Evolutionary conservation across 2,329 filamentous ascomycete species (phyloP).

Genomic region (Apiospora phragmitis): DNA sequence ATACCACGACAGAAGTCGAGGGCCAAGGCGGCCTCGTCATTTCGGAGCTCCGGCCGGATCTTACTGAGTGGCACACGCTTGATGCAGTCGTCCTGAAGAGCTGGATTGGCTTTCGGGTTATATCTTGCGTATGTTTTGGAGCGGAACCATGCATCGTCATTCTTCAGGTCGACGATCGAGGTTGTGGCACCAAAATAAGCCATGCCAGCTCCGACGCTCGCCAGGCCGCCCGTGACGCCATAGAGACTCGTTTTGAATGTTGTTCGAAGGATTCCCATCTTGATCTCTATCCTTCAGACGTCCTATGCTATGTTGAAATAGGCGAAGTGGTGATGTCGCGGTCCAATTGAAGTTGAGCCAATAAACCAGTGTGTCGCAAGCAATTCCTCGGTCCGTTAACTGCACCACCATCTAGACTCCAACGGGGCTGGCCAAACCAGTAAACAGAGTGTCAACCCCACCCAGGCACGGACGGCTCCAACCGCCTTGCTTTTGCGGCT

Average conservation of each 20-base stretch:
- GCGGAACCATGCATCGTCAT: constrained; percentile 62
- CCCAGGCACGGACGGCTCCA: neutral
- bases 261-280: constrained; percentile 55
- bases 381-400: neutral
- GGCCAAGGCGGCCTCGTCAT: constrained; percentile 58
- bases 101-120: constrained; percentile 64
- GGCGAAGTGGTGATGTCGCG: neutral
- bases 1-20: constrained; percentile 68
- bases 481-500: neutral
- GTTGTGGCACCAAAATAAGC: constrained; percentile 55
- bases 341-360: neutral
- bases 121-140: constrained; percentile 56
- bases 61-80: constrained; percentile 62
- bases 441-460: neutral
- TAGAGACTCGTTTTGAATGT: constrained; percentile 43
- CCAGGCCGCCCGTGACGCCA: constrained; percentile 48
- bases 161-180: constrained; percentile 55
- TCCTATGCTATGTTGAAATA: neutral
- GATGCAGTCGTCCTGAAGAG: constrained; percentile 64
- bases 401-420: neutral
- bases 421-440: neutral
- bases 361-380: neutral
- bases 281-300: neutral
- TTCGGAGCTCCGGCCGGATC: constrained; percentile 64
- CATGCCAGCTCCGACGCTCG: constrained; percentile 48